These are phyloP conservation scores for Biscutella laevigata DNA, from an alignment of 441 rosid species.

Conservation along the genomic window DNA sequence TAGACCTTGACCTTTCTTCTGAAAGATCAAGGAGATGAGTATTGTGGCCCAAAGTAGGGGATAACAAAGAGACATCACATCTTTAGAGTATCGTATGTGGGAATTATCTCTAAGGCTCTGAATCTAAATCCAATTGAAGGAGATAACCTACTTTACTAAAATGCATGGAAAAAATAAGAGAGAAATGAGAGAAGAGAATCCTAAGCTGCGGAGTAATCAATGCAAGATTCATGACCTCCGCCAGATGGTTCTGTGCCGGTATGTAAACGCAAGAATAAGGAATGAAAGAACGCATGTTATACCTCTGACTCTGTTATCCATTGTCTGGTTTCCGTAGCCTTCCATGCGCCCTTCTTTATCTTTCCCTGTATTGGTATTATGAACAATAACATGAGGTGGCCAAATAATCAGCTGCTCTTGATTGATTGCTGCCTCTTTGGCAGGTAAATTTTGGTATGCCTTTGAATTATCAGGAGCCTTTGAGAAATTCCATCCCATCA, in stretches of 20 bases:
- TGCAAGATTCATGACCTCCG: constrained; percentile 10
- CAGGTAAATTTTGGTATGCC: constrained; percentile 70
- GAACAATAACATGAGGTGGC: constrained; percentile 91
- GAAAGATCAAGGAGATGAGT: constrained; percentile 17
- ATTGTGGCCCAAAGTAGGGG: not conserved
- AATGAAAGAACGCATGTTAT: constrained; percentile 32
- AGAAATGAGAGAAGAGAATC: not conserved
- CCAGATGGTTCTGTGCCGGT: constrained; percentile 14
- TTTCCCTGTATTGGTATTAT: constrained; percentile 87
- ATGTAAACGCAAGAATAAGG: constrained; percentile 23
- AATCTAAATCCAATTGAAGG: not conserved
- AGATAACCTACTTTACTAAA: constrained; percentile 14
- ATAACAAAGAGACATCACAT: constrained; percentile 14
- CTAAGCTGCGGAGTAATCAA: constrained; percentile 3
- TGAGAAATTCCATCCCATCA: constrained; percentile 91
- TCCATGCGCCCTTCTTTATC: constrained; percentile 94
- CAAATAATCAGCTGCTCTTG: constrained; percentile 88
- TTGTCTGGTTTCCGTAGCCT: constrained; percentile 92
- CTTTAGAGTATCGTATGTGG: not conserved
- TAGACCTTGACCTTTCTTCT: constrained; percentile 11
- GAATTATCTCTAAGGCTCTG: constrained; percentile 14
- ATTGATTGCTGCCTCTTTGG: constrained; percentile 69
- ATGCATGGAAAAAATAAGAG: not conserved
- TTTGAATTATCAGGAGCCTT: constrained; percentile 87
- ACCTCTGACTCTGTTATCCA: constrained; percentile 96